Base-by-base conservation (phyloP, 768 basidiomycete species). In the Xerocomellus chrysenteron region DNA sequence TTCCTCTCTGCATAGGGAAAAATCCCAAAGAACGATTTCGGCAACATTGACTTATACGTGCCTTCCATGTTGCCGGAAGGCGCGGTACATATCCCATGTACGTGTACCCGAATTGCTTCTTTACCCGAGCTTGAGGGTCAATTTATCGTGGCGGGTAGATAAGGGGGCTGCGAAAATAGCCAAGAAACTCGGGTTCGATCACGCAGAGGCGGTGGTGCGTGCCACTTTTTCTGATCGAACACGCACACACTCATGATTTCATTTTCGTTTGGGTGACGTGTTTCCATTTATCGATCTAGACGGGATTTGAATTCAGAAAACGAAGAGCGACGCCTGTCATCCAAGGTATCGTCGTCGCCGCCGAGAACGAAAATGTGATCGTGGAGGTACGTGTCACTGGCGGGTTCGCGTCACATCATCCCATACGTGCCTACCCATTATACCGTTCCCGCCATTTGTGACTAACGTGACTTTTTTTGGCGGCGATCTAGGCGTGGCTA, bases 271-370 rank as follows among this genome's bases (percentile, higher is more conserved):
- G 26, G 47, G 21, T 46, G 42, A 33, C 39, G 37, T 48, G 14
- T 51, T 52, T 36, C 47, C 52, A 43, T 56, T 32, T 52, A 35
- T 55, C 49, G 45, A 55, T 56, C 17, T 64, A 98, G 95, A 93
- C 87, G 55, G 90, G 94, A 14, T 99, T 98, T 70, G 96, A 98
- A 72, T 99, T 98, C 76, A 92, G 86, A 68, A 94, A 95, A 70
- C 87, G 91, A 33, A 82, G 88, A 49, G 96, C 97, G 0, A 83
- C 84, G 56, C 96, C 96, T 4, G 77, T 92, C 56, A 75, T 96
- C 33, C 82, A 86, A 51, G 96, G 96, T 12, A 80, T 99, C 3
- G 94, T 98, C 28, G 79, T 93, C 28, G 92, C 95, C 16, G 78
- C 78, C 39, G 94, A 95, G 70, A 83, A 92, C 60, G 89, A 93